A percentile compares a stretch with the other conserved stretches of the same genome.
Evolutionary conservation across 169 alveolate genomes (phyloP).

Genomic region (Plasmodium coatneyi): DNA sequence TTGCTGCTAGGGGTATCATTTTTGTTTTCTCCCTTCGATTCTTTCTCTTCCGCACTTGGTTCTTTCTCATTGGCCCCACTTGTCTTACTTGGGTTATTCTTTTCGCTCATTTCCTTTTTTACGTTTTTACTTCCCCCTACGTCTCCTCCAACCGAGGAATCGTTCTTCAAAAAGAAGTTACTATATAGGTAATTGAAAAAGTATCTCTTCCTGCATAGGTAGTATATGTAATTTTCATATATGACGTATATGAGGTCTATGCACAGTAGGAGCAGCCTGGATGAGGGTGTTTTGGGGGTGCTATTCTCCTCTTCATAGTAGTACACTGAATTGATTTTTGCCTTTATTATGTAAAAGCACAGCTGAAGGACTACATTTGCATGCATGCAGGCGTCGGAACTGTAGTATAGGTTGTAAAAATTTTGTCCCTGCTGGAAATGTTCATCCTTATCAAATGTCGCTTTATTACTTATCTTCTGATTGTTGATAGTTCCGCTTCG

Average conservation of each 20-base stretch:
- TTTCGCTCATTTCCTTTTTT: neutral
- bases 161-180: conserved; percentile 16
- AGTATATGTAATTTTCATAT: conserved; percentile 72
- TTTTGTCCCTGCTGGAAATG: conserved; percentile 20
- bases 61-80: neutral
- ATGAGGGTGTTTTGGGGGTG: conserved; percentile 53
- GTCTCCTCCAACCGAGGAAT: neutral
- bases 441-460: conserved; percentile 1
- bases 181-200: conserved; percentile 40
- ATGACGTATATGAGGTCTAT: conserved; percentile 67
- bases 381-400: conserved; percentile 65
- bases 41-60: neutral
- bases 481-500: neutral
- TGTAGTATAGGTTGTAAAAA: conserved; percentile 24
- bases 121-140: neutral
- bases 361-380: conserved; percentile 65
- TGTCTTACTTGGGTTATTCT: neutral
- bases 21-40: neutral
- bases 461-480: neutral
- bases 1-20: neutral
- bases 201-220: conserved; percentile 61
- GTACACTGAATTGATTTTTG: conserved; percentile 51
- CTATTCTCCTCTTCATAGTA: conserved; percentile 49
- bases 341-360: conserved; percentile 40
- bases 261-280: conserved; percentile 54